Evolutionary conservation across 768 basidiomycete genomes (phyloP), one percentile per base, ranked within the genome.

Genomic region (Podaxis sp.): DNA sequence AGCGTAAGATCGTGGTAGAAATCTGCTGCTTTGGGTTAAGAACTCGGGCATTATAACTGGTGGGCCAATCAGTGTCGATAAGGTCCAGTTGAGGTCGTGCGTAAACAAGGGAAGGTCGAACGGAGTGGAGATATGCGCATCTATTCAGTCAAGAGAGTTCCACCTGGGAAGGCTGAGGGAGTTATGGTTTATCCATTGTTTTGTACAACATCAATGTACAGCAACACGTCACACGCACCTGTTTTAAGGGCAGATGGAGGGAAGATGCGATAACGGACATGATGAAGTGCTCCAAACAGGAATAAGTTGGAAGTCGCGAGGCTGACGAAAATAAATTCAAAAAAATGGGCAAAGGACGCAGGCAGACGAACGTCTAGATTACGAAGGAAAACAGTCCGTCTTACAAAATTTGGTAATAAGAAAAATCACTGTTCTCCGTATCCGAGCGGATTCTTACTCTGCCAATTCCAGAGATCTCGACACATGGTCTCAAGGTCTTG

Each of bases 381-480:
- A 51, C 22, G 49, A 56, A 56, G 39, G 22, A 56, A 40, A 39
- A 40, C 26, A 2, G 44, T 17, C 44, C 15, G 7, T n/a, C 44
- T 46, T 19, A 8, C 44, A 19, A 12, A 15, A 9, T 13, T 19
- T n/a, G 52, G 8, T 4, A n/a, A 9, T 53, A 53, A 36, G 13
- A 54, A 19, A n/a, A 19, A 60, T 66, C 65, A 69, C 68, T 69
- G 60, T 56, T 75, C 76, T 26, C 70, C 81, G 66, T 92, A 97
- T 2, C 95, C 95, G 33, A 84, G 72, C 6, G 92, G 93, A 69
- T 97, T 93, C 74, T 87, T 92, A n/a, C 86, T 87, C 79, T 99
- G 96, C 94, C 96, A 99, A 78, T 96, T 96, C 97, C 97, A 99
- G 68, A 97, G 80, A 76, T 99, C 97, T 61, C 86, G 81, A 76